Conservation (phyloP, 768 basidiomycete species). For the Mycena amicta region DNA sequence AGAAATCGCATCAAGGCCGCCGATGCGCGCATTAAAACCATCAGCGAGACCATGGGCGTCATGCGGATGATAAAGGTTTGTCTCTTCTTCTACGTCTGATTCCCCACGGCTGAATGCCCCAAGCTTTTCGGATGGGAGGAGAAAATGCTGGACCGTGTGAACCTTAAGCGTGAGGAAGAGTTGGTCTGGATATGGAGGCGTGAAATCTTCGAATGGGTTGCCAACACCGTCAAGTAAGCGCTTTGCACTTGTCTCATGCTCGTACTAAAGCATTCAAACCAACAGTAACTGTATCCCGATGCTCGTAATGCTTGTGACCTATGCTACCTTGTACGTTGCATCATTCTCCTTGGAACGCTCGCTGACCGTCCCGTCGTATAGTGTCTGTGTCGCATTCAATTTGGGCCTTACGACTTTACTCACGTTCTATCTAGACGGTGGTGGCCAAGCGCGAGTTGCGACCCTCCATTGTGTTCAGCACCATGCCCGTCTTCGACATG, state of each 20-base stretch:
- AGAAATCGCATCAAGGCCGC: constrained; percentile 18
- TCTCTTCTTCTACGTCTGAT: constrained; percentile 50
- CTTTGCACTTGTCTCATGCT: neutral
- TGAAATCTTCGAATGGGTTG: constrained; percentile 53
- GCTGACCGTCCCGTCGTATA: neutral
- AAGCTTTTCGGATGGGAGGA: constrained; percentile 74
- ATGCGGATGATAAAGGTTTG: constrained; percentile 58
- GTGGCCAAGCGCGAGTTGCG: constrained; percentile 44
- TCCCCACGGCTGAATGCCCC: neutral
- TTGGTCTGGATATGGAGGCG: constrained; percentile 54
- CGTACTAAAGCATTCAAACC: too few species aligned
- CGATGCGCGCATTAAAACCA: constrained; percentile 47
- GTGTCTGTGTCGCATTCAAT: neutral
- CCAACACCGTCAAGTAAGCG: constrained; percentile 46
- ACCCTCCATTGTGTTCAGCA: constrained; percentile 48
- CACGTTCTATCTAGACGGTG: constrained; percentile 30
- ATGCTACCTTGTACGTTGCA: constrained; percentile 53
- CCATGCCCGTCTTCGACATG: constrained; percentile 65
- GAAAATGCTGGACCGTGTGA: constrained; percentile 55
- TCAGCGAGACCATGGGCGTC: constrained; percentile 46
- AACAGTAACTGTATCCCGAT: constrained; percentile 62
- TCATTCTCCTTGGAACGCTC: constrained; percentile 17
- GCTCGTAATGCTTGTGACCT: constrained; percentile 66
- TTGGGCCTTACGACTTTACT: neutral
- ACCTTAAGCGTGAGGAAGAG: constrained; percentile 64